phyloP scores from a whole-genome alignment of 805 yeast genomes.

The Starmerella lactis-condensi region DNA sequence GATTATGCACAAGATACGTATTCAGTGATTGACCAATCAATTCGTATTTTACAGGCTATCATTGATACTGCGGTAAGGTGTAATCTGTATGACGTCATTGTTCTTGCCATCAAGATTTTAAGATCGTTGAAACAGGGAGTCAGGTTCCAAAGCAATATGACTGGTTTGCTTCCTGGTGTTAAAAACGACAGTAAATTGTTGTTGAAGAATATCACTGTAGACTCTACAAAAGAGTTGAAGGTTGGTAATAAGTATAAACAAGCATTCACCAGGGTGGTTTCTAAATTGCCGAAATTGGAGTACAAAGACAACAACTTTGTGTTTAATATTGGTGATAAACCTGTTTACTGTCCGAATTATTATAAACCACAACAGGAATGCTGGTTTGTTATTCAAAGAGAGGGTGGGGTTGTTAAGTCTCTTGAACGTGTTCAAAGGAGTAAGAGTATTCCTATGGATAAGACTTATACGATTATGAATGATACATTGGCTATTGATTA shows the following conservation, averaged over 20 bases:
- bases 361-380: conserved; percentile 85
- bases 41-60: conserved; percentile 83
- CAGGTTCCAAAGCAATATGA: conserved; percentile 9
- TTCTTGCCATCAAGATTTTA: conserved; percentile 50
- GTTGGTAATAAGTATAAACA: conserved; percentile 28
- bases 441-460: conserved; percentile 11
- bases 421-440: conserved; percentile 63
- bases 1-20: conserved; percentile 90
- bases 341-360: conserved; percentile 59
- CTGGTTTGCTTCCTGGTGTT: conserved; percentile 13
- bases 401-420: conserved; percentile 36
- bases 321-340: conserved; percentile 7
- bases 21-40: conserved; percentile 79
- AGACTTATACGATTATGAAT: conserved; percentile 12
- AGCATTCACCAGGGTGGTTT: conserved; percentile 35
- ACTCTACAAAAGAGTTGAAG: conserved; percentile 25
- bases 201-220: conserved; percentile 20
- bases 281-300: conserved; percentile 42
- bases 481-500: conserved; percentile 18
- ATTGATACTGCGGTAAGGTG: conserved; percentile 77
- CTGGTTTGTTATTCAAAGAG: conserved; percentile 57
- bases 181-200: conserved; percentile 3
- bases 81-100: conserved; percentile 48
- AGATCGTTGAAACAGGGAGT: conserved; percentile 68
- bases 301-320: conserved; percentile 28